Conservation (phyloP, 768 basidiomycete species). For the Mycena rebaudengoi region DNA sequence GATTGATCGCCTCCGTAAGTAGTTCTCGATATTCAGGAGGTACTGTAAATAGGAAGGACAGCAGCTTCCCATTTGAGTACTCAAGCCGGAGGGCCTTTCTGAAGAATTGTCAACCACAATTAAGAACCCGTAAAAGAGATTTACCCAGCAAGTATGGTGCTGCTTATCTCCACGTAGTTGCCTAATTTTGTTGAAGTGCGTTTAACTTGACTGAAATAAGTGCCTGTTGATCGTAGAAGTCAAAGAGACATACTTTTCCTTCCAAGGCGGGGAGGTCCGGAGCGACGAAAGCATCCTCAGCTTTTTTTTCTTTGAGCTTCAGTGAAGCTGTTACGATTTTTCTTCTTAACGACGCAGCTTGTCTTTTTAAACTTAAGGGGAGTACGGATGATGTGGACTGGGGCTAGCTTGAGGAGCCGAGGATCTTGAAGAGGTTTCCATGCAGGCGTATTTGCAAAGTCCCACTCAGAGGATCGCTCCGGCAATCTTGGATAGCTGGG, state of each 20-base stretch:
- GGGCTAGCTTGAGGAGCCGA: background rate
- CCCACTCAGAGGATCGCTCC: background rate
- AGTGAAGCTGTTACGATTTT: background rate
- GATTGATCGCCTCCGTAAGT: background rate
- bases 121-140: background rate
- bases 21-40: background rate
- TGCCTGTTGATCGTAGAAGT: background rate
- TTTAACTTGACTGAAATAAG: background rate
- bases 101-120: background rate
- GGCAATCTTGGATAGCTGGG: background rate
- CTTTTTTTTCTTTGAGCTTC: background rate
- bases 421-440: slow-evolving; percentile 8
- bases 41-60: too few relatives aligned
- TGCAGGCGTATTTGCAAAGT: background rate
- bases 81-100: too few relatives aligned
- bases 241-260: background rate
- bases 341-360: background rate
- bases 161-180: background rate
- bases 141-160: slow-evolving; percentile 2
- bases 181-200: background rate
- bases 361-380: background rate
- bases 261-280: background rate
- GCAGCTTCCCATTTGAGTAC: too few relatives aligned
- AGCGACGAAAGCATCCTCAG: background rate
- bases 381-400: background rate